These are phyloP conservation scores for Populus hybrid DNA, from an alignment of 441 rosid species.

Conservation along the genomic window DNA sequence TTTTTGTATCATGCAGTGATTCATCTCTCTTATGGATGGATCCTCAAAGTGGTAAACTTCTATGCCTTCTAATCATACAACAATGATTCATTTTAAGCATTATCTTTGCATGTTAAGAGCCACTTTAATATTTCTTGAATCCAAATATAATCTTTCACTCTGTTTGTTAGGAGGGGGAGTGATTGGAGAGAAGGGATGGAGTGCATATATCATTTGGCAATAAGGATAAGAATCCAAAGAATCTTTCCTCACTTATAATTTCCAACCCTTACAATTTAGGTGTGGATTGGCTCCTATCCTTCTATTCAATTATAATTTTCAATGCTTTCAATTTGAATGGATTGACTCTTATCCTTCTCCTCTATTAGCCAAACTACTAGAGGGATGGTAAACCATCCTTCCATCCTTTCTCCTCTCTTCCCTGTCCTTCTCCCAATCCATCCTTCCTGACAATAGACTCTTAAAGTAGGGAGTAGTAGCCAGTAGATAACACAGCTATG, in stretches of 20 bases:
- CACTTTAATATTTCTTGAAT: not conserved
- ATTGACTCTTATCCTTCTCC: not conserved
- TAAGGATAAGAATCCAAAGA: not conserved
- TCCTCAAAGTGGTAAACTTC: not conserved
- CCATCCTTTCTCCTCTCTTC: not conserved
- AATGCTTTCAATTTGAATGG: not conserved
- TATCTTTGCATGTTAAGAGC: not conserved
- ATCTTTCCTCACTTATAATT: not conserved
- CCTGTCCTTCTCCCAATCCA: not conserved
- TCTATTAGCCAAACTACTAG: not conserved
- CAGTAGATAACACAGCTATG: not conserved
- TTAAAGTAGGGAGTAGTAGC: not conserved
- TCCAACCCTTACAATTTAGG: not conserved
- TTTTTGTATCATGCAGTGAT: not conserved
- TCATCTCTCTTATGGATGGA: not conserved
- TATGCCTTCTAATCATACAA: not conserved
- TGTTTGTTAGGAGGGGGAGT: not conserved
- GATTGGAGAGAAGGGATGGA: not conserved
- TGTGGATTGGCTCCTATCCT: not conserved
- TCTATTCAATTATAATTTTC: not conserved
- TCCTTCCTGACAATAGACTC: not conserved
- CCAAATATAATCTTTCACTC: not conserved
- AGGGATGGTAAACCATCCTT: not conserved
- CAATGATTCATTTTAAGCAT: not conserved
- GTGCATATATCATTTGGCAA: not conserved